Conservation (phyloP, 305 asterid species). For the Andrographis paniculata region DNA sequence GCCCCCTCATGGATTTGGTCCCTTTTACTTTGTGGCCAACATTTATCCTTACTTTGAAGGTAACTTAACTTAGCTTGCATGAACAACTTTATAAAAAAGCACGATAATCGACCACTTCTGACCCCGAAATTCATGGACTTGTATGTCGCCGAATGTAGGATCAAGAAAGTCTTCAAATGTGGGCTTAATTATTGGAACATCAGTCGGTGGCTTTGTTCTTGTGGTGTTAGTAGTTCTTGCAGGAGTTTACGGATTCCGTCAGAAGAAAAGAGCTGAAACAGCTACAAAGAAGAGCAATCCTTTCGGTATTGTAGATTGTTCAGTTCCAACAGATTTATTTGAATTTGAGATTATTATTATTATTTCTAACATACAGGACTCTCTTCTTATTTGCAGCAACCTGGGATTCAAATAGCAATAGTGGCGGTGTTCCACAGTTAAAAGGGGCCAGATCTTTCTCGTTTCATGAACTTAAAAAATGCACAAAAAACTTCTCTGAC, state of each 20-base stretch:
- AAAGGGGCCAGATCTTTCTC: constrained; percentile 46
- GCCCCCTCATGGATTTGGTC: constrained; percentile 64
- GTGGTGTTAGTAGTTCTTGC: constrained; percentile 37
- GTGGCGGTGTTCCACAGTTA: constrained; percentile 55
- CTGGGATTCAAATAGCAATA: constrained; percentile 37
- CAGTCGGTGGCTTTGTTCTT: constrained; percentile 57
- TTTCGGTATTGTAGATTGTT: constrained; percentile 57
- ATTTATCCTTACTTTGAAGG: constrained; percentile 43
- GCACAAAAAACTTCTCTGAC: constrained; percentile 44
- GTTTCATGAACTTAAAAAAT: constrained; percentile 49
- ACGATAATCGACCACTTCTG: background rate
- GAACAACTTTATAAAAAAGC: constrained; percentile 1
- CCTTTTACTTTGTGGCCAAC: constrained; percentile 40
- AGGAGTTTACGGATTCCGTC: constrained; percentile 60
- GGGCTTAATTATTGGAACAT: constrained; percentile 53
- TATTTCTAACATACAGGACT: constrained; percentile 6
- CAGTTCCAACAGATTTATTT: constrained; percentile 5
- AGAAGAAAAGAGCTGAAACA: constrained; percentile 52
- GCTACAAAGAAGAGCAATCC: constrained; percentile 62
- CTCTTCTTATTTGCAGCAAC: constrained; percentile 35
- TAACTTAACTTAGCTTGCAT: constrained; percentile 24
- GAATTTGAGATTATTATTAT: too few relatives aligned
- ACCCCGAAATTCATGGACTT: background rate
- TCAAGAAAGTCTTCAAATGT: constrained; percentile 29
- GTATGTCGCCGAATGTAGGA: constrained; percentile 9